These are phyloP conservation scores for Aspergillus tanneri DNA, from an alignment of 2,329 filamentous ascomycete species.

Conservation along the genomic window DNA sequence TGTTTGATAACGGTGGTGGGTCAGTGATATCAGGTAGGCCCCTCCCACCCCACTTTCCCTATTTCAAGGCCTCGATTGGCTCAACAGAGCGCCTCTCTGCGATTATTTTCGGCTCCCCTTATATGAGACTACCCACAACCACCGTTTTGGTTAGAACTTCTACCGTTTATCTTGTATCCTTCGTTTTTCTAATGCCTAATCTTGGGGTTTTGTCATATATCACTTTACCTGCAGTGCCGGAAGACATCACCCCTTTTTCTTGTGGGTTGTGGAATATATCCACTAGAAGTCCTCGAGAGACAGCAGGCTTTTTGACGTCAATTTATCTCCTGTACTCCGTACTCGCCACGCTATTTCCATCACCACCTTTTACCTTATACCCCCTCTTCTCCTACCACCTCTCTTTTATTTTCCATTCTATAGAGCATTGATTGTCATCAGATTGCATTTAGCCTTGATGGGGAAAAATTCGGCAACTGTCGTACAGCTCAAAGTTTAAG, in stretches of 20 bases:
- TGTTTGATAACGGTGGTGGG: slow-evolving; percentile 21
- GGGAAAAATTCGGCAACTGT: background rate
- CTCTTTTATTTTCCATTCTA: background rate
- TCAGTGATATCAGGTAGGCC: slow-evolving; percentile 21
- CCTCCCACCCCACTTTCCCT: slow-evolving; percentile 15
- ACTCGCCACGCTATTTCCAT: too few relatives aligned
- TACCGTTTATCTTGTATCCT: background rate
- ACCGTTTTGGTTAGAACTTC: slow-evolving; percentile 8
- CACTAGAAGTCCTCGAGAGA: too few relatives aligned
- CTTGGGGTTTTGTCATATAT: background rate
- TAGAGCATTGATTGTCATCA: too few relatives aligned
- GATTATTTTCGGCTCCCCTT: slow-evolving; percentile 4
- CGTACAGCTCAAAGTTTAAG: background rate
- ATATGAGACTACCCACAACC: slow-evolving; percentile 8
- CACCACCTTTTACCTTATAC: background rate
- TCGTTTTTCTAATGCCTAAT: background rate
- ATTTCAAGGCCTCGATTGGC: slow-evolving; percentile 17
- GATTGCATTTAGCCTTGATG: background rate
- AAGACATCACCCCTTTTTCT: too few relatives aligned
- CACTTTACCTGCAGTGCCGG: too few relatives aligned
- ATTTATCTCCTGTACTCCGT: too few relatives aligned
- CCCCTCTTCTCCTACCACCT: background rate
- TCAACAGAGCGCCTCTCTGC: slow-evolving; percentile 5
- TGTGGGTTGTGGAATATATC: too few relatives aligned
- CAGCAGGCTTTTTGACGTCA: too few relatives aligned